These are phyloP conservation scores for Obelidium mucronatum DNA, from an alignment of 192 early-diverging fungal species.

Conservation along the genomic window DNA sequence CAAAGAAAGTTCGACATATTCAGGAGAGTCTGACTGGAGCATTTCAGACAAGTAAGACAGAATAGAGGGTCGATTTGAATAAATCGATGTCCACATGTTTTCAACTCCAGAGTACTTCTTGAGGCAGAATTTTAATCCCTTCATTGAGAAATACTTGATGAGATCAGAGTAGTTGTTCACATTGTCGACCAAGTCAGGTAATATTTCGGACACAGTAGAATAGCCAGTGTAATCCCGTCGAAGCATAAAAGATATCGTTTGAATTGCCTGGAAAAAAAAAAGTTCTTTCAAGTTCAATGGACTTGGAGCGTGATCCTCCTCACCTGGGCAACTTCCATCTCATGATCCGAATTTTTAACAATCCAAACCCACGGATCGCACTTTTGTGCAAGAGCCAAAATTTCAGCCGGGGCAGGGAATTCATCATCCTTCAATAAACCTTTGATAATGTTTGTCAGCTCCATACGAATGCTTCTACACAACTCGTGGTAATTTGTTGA, in stretches of 20 bases:
- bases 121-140: background rate
- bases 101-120: background rate
- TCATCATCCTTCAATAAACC: background rate
- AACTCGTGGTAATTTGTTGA: background rate
- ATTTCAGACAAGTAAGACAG: background rate
- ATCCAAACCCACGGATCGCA: slow-evolving; percentile 4
- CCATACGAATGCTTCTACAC: background rate
- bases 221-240: background rate
- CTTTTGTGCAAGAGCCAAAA: background rate
- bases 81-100: background rate
- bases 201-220: background rate
- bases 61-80: background rate
- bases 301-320: too few species aligned
- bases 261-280: background rate
- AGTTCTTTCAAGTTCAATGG: too few species aligned
- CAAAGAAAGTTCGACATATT: background rate
- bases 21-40: background rate
- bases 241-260: background rate
- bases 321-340: background rate
- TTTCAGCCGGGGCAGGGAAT: background rate
- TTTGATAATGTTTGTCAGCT: background rate
- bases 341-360: background rate
- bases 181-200: background rate
- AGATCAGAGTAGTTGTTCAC: background rate
- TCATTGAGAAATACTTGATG: background rate